Percentiles rank a stretch among this genome's conserved stretches.
Conservation (phyloP, 202 grass and related monocot genomes). For the Alloteropsis angusta region DNA sequence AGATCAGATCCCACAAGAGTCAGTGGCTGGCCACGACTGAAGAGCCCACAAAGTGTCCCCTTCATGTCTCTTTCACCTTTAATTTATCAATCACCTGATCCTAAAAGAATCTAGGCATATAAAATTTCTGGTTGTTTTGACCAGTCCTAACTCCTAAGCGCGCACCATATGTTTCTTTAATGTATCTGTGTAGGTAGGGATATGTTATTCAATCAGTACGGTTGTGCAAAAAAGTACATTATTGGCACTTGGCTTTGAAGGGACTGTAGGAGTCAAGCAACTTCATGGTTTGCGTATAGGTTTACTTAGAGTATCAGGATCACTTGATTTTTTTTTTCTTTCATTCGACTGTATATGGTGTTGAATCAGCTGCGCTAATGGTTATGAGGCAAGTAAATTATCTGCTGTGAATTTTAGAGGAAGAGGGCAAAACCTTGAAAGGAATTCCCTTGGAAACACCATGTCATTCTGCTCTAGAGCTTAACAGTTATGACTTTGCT, state of each 20-base stretch:
- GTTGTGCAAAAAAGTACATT: conserved; percentile 13
- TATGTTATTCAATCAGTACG: conserved; percentile 36
- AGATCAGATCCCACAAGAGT: conserved; percentile 26
- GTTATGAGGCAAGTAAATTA: not conserved
- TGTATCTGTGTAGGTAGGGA: conserved; percentile 23
- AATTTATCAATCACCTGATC: conserved; percentile 43
- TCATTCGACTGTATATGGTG: not conserved
- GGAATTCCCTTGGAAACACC: not conserved
- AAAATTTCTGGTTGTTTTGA: conserved; percentile 38
- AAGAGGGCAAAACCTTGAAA: not conserved
- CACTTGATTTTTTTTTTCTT: not conserved
- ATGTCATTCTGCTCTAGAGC: not conserved
- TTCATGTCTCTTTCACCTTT: conserved; percentile 35
- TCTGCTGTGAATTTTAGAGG: not conserved
- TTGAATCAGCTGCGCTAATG: conserved; percentile 18
- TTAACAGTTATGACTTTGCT: not conserved
- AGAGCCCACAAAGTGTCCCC: conserved; percentile 24
- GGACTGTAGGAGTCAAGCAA: conserved; percentile 9
- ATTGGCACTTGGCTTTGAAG: conserved; percentile 42
- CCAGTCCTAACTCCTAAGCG: conserved; percentile 31
- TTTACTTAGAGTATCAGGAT: conserved; percentile 14
- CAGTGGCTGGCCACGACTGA: conserved; percentile 24
- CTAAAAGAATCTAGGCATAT: conserved; percentile 43
- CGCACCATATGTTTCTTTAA: conserved; percentile 8
- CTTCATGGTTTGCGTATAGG: conserved; percentile 32